Conservation (phyloP, 2,329 filamentous ascomycete genomes). For the Akanthomyces uredinophilus region DNA sequence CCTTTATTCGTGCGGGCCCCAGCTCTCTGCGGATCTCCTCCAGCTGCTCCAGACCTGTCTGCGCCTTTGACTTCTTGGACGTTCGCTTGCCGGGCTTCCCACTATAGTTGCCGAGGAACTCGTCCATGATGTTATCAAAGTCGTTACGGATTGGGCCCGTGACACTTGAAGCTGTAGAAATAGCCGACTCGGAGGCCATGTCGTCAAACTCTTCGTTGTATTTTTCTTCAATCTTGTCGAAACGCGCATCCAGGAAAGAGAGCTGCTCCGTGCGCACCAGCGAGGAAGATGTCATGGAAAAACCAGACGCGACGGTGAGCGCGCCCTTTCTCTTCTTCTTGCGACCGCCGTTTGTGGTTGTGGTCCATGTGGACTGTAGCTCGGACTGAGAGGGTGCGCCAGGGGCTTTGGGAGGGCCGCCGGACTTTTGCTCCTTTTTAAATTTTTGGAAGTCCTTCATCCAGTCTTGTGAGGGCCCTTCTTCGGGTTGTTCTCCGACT, state of each 20-base stretch:
- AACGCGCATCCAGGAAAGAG: conserved; percentile 78
- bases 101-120: conserved; percentile 74
- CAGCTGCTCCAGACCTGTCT: conserved; percentile 78
- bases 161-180: conserved; percentile 62
- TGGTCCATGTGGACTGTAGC: conserved; percentile 65
- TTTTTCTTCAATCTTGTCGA: conserved; percentile 83
- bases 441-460: conserved; percentile 90
- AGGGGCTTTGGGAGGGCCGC: conserved; percentile 30
- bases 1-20: conserved; percentile 64
- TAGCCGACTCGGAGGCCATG: conserved; percentile 52
- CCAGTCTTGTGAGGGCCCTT: conserved; percentile 73
- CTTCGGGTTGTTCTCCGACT: conserved; percentile 46
- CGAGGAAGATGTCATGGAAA: conserved; percentile 88
- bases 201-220: conserved; percentile 52
- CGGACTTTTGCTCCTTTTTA: conserved; percentile 69
- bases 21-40: conserved; percentile 81
- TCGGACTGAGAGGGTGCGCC: conserved; percentile 51
- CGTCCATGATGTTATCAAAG: conserved; percentile 88
- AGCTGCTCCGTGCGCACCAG: conserved; percentile 84
- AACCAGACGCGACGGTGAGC: conserved; percentile 77
- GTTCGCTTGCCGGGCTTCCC: conserved; percentile 63
- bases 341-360: conserved; percentile 72
- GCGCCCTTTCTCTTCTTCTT: conserved; percentile 95
- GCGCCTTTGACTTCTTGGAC: conserved; percentile 74
- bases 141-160: conserved; percentile 66